A percentile compares a stretch with the other conserved stretches of the same genome.
Conservation (phyloP, 305 asterid species). For the Fraxinus nigra region DNA sequence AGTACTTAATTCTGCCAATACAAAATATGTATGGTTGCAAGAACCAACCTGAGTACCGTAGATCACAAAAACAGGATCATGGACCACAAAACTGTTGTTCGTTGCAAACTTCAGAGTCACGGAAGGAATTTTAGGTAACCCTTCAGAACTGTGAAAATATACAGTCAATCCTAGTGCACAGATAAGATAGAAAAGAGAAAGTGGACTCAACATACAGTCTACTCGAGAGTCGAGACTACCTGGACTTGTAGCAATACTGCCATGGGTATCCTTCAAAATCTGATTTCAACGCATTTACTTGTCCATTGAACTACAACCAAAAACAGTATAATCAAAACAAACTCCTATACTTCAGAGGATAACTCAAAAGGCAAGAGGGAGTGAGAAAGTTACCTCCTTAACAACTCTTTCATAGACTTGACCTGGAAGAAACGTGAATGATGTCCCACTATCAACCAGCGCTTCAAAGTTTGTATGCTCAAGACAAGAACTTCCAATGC, state of each 20-base stretch:
- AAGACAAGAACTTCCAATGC: conserved; percentile 60
- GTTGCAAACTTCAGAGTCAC: conserved; percentile 62
- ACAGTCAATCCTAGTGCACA: conserved; percentile 20
- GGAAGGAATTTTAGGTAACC: conserved; percentile 59
- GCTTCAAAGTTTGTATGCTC: conserved; percentile 49
- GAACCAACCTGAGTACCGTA: conserved; percentile 67
- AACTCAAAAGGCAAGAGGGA: neutral
- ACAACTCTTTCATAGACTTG: conserved; percentile 55
- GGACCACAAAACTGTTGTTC: conserved; percentile 65
- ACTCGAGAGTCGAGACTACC: conserved; percentile 38
- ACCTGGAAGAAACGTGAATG: conserved; percentile 71
- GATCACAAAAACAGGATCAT: conserved; percentile 60
- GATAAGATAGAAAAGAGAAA: conserved; percentile 16
- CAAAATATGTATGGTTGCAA: conserved; percentile 19
- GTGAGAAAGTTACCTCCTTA: conserved; percentile 45
- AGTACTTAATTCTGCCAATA: neutral
- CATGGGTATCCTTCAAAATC: conserved; percentile 77
- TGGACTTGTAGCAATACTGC: conserved; percentile 73
- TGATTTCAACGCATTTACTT: conserved; percentile 62
- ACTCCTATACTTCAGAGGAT: conserved; percentile 7
- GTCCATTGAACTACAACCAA: conserved; percentile 55
- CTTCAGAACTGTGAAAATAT: conserved; percentile 50
- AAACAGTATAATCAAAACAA: conserved; percentile 14
- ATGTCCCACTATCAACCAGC: conserved; percentile 77
- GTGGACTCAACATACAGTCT: conserved; percentile 16